These are phyloP conservation scores for Peterozyma toletana DNA, from an alignment of 805 yeast species.

Conservation along the genomic window DNA sequence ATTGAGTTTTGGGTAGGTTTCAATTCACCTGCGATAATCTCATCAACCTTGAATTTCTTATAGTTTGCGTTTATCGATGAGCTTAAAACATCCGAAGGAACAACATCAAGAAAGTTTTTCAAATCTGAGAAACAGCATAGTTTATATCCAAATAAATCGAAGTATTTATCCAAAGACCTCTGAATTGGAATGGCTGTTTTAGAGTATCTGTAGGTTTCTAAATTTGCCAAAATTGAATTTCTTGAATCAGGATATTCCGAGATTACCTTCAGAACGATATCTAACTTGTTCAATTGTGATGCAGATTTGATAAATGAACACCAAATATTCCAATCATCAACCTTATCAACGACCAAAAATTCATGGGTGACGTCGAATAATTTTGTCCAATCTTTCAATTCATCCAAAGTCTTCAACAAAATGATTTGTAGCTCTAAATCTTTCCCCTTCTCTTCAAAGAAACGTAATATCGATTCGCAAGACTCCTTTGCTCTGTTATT, in stretches of 20 bases:
- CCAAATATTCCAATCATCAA: conserved; percentile 81
- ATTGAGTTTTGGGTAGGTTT: conserved; percentile 15
- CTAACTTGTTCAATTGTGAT: conserved; percentile 22
- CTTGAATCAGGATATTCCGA: conserved; percentile 30
- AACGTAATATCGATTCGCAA: conserved; percentile 20
- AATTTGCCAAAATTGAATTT: conserved; percentile 47
- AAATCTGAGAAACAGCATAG: conserved; percentile 63
- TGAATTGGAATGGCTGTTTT: conserved; percentile 14
- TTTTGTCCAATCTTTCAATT: conserved; percentile 31
- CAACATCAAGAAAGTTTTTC: conserved; percentile 17
- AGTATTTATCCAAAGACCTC: conserved; percentile 30
- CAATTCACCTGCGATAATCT: conserved; percentile 6
- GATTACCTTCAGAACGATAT: conserved; percentile 25
- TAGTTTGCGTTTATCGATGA: too few species aligned
- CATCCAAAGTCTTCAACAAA: conserved; percentile 39
- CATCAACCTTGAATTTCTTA: conserved; percentile 2
- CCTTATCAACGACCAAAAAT: conserved; percentile 36
- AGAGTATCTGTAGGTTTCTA: conserved; percentile 31
- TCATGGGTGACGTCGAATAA: conserved; percentile 31
- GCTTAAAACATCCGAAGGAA: neutral
- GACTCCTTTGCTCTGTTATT: conserved; percentile 27
- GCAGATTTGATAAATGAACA: conserved; percentile 43
- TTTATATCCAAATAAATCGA: conserved; percentile 42
- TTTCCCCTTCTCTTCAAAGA: conserved; percentile 25
- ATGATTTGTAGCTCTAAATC: conserved; percentile 61